A percentile compares a stretch with the other conserved stretches of the same genome.
Conservation (phyloP, 2,329 filamentous ascomycete species). For the Tolypocladium pustulatum region DNA sequence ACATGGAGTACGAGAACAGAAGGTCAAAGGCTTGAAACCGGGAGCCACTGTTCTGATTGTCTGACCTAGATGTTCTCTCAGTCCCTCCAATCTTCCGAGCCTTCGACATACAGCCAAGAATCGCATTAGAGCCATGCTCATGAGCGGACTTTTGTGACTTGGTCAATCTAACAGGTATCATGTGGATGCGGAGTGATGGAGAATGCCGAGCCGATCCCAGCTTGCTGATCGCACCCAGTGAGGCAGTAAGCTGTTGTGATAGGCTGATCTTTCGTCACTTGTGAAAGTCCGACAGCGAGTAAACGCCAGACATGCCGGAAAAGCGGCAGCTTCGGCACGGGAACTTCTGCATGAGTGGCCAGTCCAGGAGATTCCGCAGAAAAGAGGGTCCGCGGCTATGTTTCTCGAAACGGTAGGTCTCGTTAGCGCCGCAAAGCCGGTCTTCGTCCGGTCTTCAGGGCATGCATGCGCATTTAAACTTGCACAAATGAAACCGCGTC, state of each 20-base stretch:
- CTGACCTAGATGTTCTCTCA: not conserved
- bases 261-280: not conserved
- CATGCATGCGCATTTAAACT: not conserved
- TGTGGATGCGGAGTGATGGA: not conserved
- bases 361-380: not conserved
- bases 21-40: not conserved
- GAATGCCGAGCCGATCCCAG: not conserved
- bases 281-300: not conserved
- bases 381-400: not conserved
- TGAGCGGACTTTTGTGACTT: not conserved
- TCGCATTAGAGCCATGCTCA: no score
- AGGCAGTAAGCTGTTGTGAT: not conserved
- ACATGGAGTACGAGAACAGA: not conserved
- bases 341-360: not conserved
- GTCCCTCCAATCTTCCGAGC: not conserved
- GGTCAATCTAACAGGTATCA: not conserved
- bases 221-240: not conserved
- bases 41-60: not conserved
- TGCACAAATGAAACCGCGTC: not conserved
- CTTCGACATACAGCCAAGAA: not conserved
- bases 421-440: not conserved
- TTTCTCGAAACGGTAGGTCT: constrained; percentile 1
- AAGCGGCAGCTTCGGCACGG: not conserved
- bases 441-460: not conserved
- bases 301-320: not conserved